Percentiles rank a stretch among this genome's conserved stretches.
Conservation (phyloP, 805 yeast genomes). For the Peterozyma toletana region DNA sequence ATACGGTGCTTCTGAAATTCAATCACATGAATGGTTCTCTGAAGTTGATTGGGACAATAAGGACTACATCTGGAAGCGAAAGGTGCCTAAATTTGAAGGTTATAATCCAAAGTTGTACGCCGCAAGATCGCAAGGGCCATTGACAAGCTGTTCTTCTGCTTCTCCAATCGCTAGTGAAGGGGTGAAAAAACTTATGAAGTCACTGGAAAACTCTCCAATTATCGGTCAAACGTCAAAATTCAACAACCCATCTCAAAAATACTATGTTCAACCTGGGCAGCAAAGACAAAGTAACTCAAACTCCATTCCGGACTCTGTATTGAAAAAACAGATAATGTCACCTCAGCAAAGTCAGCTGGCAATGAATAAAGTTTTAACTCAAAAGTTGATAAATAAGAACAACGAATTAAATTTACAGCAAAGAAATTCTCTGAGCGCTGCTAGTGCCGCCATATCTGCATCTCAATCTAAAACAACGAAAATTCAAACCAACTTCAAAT, state of each 20-base stretch:
- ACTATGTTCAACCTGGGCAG: constrained; percentile 3
- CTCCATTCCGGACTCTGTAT: constrained; percentile 19
- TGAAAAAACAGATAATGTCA: constrained; percentile 21
- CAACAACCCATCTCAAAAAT: not conserved
- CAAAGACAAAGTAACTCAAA: constrained; percentile 16
- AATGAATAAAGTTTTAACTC: constrained; percentile 24
- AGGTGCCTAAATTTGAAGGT: constrained; percentile 64
- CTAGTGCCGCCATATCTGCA: constrained; percentile 15
- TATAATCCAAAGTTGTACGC: constrained; percentile 37
- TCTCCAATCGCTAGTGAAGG: too few species aligned
- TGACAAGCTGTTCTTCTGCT: constrained; percentile 2
- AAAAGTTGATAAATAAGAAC: constrained; percentile 22
- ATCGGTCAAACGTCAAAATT: not conserved
- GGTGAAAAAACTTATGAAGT: too few species aligned
- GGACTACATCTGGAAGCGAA: constrained; percentile 58
- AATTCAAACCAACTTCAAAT: not conserved
- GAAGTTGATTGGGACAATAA: constrained; percentile 61
- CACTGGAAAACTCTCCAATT: not conserved
- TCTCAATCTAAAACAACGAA: constrained; percentile 8
- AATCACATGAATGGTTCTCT: constrained; percentile 66
- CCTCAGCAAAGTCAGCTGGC: constrained; percentile 23
- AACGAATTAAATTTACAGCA: constrained; percentile 17
- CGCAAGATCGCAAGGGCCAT: not conserved
- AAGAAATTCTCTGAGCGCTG: constrained; percentile 10
- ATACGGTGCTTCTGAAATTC: constrained; percentile 46